These are phyloP conservation scores for Camelina neglecta DNA, from an alignment of 345 rosid species.

Conservation along the genomic window DNA sequence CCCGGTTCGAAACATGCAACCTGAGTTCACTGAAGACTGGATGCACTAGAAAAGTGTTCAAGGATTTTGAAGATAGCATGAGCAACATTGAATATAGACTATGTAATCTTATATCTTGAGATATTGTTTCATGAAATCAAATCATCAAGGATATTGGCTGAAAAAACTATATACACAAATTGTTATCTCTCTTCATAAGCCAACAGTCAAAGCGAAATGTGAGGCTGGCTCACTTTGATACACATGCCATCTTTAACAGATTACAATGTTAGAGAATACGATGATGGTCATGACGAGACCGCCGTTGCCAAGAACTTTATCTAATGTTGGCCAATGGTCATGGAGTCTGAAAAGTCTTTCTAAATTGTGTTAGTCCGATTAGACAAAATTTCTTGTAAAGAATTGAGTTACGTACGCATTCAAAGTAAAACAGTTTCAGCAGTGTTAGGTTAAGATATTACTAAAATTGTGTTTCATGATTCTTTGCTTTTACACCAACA, in stretches of 20 bases:
- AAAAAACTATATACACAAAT: no score
- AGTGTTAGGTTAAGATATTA: background rate
- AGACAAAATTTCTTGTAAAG: background rate
- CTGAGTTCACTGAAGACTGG: background rate
- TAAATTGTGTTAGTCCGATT: background rate
- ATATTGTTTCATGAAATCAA: background rate
- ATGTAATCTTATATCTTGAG: background rate
- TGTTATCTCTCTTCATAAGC: background rate
- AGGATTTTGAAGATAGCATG: no score
- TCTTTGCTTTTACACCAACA: slow-evolving; percentile 4
- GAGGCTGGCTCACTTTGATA: background rate
- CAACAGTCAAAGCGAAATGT: background rate
- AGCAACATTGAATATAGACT: background rate
- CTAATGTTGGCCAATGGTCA: background rate
- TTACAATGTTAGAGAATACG: background rate
- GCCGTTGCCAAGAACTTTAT: no score
- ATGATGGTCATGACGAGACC: background rate
- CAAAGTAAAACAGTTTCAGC: background rate
- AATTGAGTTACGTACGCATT: background rate
- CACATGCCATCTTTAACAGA: background rate
- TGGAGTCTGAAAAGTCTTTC: background rate
- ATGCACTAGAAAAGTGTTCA: background rate
- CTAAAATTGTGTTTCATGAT: background rate
- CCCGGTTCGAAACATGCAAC: background rate
- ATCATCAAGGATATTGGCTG: background rate